Percentiles rank a stretch among this genome's conserved stretches.
Evolutionary conservation across 106 monocot genomes (phyloP).

Genomic region (Dioscorea zingiberensis): DNA sequence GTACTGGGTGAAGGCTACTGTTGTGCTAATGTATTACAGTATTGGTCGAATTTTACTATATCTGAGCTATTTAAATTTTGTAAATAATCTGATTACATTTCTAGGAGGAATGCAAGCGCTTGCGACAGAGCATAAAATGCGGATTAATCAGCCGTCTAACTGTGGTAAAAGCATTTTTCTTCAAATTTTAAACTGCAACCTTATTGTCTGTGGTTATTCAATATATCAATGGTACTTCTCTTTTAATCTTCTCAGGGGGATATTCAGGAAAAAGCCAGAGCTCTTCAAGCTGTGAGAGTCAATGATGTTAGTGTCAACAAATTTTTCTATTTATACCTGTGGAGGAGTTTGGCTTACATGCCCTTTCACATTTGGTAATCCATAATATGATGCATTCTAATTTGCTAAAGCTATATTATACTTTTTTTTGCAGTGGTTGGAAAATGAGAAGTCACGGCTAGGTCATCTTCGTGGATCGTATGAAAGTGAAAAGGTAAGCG

Average conservation of each 20-base stretch:
- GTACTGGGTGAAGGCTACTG: no score
- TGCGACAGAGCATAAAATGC: constrained; percentile 92
- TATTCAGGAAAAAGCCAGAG: constrained; percentile 70
- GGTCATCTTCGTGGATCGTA: constrained; percentile 21
- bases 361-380: not conserved
- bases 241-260: constrained; percentile 42
- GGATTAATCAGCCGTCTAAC: constrained; percentile 64
- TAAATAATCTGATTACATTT: constrained; percentile 3
- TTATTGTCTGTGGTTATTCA: not conserved
- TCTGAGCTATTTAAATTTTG: no score
- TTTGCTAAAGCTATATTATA: not conserved
- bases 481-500: constrained; percentile 14
- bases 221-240: constrained; percentile 2
- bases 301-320: constrained; percentile 63
- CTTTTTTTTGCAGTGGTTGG: constrained; percentile 9
- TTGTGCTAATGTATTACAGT: no score
- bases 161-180: constrained; percentile 49
- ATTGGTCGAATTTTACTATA: no score
- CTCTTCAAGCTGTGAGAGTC: constrained; percentile 71
- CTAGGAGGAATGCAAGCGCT: constrained; percentile 90
- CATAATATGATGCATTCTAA: not conserved
- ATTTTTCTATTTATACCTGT: not conserved
- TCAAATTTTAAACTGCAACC: not conserved
- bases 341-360: not conserved
- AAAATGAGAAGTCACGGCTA: constrained; percentile 15